Percentiles rank a stretch among this genome's conserved stretches.
phyloP scores from a whole-genome alignment of 2,329 filamentous ascomycete genomes.

The Neoascochyta sp. region DNA sequence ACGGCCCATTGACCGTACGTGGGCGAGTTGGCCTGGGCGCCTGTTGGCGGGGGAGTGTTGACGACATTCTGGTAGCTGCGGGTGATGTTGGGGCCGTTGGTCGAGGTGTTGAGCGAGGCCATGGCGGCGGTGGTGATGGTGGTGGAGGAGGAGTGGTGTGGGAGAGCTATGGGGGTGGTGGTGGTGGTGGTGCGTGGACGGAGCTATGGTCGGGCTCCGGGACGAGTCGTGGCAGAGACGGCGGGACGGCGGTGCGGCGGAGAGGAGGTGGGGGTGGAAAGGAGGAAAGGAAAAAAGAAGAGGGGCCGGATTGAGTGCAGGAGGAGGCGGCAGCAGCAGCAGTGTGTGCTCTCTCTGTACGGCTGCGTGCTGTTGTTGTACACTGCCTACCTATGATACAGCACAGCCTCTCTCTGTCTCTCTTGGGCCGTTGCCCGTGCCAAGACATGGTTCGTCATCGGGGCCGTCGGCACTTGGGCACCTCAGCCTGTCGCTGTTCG shows the following conservation, averaged over 20 bases:
- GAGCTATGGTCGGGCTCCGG: too few species aligned
- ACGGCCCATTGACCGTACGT: slow-evolving; percentile 92
- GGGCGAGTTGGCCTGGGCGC: slow-evolving; percentile 61
- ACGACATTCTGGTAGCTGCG: slow-evolving; percentile 63
- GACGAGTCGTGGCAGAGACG: slow-evolving; percentile 1
- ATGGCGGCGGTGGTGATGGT: slow-evolving; percentile 59
- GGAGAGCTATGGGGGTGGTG: slow-evolving; percentile 6
- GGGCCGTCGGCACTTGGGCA: too few species aligned
- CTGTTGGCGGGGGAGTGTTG: slow-evolving; percentile 56
- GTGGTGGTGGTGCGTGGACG: slow-evolving; percentile 1
- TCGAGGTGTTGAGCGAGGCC: slow-evolving; percentile 59
- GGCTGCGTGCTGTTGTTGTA: neutral
- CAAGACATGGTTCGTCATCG: too few species aligned
- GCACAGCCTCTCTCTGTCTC: too few species aligned
- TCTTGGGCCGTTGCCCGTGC: too few species aligned
- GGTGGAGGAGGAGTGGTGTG: slow-evolving; percentile 8
- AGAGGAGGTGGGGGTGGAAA: slow-evolving; percentile 1
- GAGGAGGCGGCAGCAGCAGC: neutral
- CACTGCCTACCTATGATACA: too few species aligned
- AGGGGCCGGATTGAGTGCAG: slow-evolving; percentile 2
- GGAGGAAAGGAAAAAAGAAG: slow-evolving; percentile 3
- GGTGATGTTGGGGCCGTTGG: slow-evolving; percentile 53
- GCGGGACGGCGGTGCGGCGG: slow-evolving; percentile 1
- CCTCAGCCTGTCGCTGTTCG: too few species aligned
- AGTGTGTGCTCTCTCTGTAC: neutral